Base-by-base conservation (phyloP, 164 flowering plant genomes). In the Umbellularia californica region DNA sequence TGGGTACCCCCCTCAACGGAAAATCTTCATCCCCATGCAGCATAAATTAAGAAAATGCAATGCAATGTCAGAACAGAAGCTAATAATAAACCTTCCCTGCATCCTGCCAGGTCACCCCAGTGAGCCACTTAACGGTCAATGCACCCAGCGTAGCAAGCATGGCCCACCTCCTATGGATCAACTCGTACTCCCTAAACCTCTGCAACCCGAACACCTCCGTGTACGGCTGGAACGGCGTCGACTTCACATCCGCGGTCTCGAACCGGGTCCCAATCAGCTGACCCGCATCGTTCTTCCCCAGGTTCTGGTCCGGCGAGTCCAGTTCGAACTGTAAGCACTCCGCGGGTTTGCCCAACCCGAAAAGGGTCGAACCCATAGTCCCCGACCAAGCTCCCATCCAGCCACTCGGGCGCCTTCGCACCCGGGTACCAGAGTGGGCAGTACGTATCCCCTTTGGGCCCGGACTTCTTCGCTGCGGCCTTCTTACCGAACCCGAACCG, bases 151-250 rank as follows among this genome's bases (percentile, higher is more conserved):
- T 92, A 35, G 95, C 99, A 73, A 95, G 76, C 99, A 95, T 95
- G 68, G 99, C 99, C 99, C 99, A 95, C 69, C 99, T 78, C 11
- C 99, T 98, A 77, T 95, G 99, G 68, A 95, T 95, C 76, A 95
- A 89, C 87, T 95, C 99, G 73, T 98, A 95, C 78, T 95, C 98
- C 25, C 99, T 81, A 83, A 93, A 93, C 81, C 99, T 82, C 85
- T 93, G 98, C 66, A 95, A 76, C 27, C 99, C 99, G 66, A 95
- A 95, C 28, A 95, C 99, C 83, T 95, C 98, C 1, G 68, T 77
- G 84, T 92, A 95, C 6, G 99, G 99, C 88, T 95, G 99, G 63
- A 95, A 90, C 50, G 97, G 95, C 19, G 99, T 95, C 12, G 97
- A 82, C 68, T 84, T 84, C 30, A 93, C 92, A 47, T 93, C 96